Evolutionary conservation across 805 yeast species (phyloP).

Genomic region (Nakazawaea wickerhamii): DNA sequence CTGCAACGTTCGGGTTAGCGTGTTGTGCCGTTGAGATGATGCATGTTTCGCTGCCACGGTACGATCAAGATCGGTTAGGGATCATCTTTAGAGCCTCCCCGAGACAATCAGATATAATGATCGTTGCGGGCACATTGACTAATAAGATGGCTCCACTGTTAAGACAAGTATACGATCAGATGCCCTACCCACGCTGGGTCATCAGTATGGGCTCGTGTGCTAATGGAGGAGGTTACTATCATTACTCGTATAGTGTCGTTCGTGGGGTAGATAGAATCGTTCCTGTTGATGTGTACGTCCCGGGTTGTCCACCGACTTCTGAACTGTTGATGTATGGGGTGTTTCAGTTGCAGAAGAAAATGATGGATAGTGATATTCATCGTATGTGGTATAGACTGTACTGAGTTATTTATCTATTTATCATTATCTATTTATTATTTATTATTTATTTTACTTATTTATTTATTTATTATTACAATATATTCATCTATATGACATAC

Average conservation of each 20-base stretch:
- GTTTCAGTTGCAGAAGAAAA: constrained; percentile 84
- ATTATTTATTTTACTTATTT: constrained; percentile 7
- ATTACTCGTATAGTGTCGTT: constrained; percentile 82
- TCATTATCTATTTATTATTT: not conserved
- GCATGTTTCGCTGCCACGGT: constrained; percentile 88
- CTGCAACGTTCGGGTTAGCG: constrained; percentile 86
- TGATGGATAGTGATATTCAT: constrained; percentile 75
- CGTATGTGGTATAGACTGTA: constrained; percentile 77
- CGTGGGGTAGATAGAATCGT: constrained; percentile 86
- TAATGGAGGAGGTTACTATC: constrained; percentile 91
- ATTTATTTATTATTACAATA: constrained; percentile 3
- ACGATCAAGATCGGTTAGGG: constrained; percentile 89
- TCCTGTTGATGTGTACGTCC: constrained; percentile 87
- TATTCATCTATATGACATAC: constrained; percentile 4
- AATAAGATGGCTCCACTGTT: constrained; percentile 92
- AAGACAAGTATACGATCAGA: constrained; percentile 89
- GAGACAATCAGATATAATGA: constrained; percentile 87
- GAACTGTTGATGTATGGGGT: constrained; percentile 91
- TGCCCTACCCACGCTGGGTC: constrained; percentile 95
- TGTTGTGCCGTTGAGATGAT: constrained; percentile 95
- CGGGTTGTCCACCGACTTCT: constrained; percentile 90
- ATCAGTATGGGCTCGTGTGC: constrained; percentile 94
- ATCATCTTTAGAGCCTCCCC: constrained; percentile 92
- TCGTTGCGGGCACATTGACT: constrained; percentile 87
- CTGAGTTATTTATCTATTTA: constrained; percentile 14